Base-by-base conservation (phyloP, 768 basidiomycete species). In the Pluteus cervinus region DNA sequence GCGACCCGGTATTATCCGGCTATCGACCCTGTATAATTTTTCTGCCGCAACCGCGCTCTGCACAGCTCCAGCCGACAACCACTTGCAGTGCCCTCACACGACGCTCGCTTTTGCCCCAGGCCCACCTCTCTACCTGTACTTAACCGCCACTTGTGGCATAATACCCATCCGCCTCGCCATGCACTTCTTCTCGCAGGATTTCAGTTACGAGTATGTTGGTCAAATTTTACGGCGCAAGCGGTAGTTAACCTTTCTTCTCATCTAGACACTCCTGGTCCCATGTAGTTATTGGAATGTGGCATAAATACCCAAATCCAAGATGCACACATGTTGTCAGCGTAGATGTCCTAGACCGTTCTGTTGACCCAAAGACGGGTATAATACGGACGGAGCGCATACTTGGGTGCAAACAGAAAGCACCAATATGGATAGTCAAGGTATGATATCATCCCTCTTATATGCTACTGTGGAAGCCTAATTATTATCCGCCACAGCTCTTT, bases 221-320 rank as follows among this genome's bases (percentile, higher is more conserved):
- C 20, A 29, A 15, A n/a, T 39, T 20, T n/a, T 33, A 35, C 15
- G 24, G 40, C n/a, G n/a, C n/a, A n/a, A n/a, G n/a, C n/a, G n/a
- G n/a, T n/a, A n/a, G 32, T 20, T 48, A 36, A 41, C 40, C 50
- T 29, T 47, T 44, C 28, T 40, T 41, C 40, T 37, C 4, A 29
- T 30, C 36, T 49, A 96, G 91, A 44, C 88, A 91, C 55, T 74
- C 89, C 28, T 93, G 91, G 83, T 73, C 81, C 43, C 88, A 90
- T 66, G 89, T 93, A 48, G 79, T 91, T 44, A 82, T 86, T 54
- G 87, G 86, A 46, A 86, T 94, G 73, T 92, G 89, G 85, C 81
- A 84, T 48, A 96, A 96, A 71, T 96, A 96, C 61, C 92, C 92
- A 36, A 94, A 94, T 58, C 84, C 90, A 37, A 86, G 86, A 52